Base-by-base conservation (phyloP, 495 filamentous ascomycete species). In the Neurospora sp. region DNA sequence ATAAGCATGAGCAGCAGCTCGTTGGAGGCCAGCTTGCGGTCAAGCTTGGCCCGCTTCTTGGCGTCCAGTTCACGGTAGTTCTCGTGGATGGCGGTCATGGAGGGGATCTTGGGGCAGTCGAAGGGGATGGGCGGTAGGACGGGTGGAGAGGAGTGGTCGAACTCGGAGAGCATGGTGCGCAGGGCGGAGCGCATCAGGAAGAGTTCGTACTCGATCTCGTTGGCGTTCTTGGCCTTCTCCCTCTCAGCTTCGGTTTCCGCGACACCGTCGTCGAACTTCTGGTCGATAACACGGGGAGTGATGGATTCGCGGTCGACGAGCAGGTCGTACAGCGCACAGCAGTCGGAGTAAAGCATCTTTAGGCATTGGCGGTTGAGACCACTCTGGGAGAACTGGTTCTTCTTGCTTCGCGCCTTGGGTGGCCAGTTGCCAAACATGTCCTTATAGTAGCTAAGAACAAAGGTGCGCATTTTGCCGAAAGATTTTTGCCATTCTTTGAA, bases 61-160 rank as follows among this genome's bases (percentile, higher is more conserved):
- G 86, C 78, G 42, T 93, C 86, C 40, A 91, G 81, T 1, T 85
- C 83, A 73, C 90, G 85, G 76, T 86, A 90, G 39, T 85, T 87
- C 39, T 88, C 84, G 69, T 91, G 84, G 27, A 91, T 83, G 5
- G 86, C 80, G n/a, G 87, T 82, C 72, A 96, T 82, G 11, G 85
- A 87, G 0, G 94, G 96, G 20, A 96, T 76, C 75, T 89, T 87
- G 27, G 96, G 96, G 27, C 93, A 84, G 80, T 98, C 96, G 79
- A 94, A 98, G 0, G 96, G 96, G 72, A 98, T 89, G 0, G 94
- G 93, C 4, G 96, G 96, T 71, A 93, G 88, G 0, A 98, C 93
- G 0, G 96, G 96, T 2, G 95, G 93, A 3, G 90, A 91, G 40
- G 90, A 93, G 71, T 91, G 88, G 79, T 99, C 96, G 76, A 93